Conservation (phyloP, 148 eudicot species). For the Drosera capensis region DNA sequence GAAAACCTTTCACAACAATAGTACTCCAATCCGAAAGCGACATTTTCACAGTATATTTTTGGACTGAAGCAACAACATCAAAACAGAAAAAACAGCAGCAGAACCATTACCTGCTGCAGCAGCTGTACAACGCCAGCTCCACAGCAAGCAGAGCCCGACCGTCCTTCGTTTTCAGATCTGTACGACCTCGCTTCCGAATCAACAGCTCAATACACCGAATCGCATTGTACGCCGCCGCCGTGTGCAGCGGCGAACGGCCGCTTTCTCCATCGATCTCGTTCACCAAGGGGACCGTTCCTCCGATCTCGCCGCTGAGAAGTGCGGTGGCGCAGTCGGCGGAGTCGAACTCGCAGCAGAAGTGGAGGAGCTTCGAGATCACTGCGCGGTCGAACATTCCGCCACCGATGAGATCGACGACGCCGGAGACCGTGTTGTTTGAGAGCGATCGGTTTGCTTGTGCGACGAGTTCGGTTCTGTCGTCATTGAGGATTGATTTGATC, state of each 20-base stretch:
- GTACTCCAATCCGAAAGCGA: too few species aligned
- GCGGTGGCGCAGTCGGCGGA: conserved; percentile 9
- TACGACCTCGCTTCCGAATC: conserved; percentile 18
- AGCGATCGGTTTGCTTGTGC: neutral
- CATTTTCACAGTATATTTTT: too few species aligned
- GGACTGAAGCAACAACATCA: too few species aligned
- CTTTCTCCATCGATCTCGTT: conserved; percentile 11
- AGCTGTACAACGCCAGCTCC: conserved; percentile 22
- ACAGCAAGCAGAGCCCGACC: conserved; percentile 9
- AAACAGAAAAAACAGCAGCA: too few species aligned
- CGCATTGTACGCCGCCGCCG: conserved; percentile 22
- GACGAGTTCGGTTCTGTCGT: conserved; percentile 10
- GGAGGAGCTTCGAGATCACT: conserved; percentile 11
- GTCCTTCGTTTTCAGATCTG: conserved; percentile 17
- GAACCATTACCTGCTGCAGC: conserved; percentile 20
- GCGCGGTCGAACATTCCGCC: conserved; percentile 8
- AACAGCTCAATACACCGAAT: conserved; percentile 16
- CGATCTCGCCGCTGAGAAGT: conserved; percentile 15
- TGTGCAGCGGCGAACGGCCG: conserved; percentile 20
- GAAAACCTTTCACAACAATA: too few species aligned
- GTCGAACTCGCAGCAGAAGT: conserved; percentile 23
- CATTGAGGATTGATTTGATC: conserved; percentile 13
- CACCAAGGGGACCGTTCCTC: conserved; percentile 6
- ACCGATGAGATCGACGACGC: neutral
- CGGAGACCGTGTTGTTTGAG: neutral